Evolutionary conservation across 2,329 filamentous ascomycete species (phyloP), one percentile per base, ranked within the genome.

Genomic region (Cladosporium cucumerinum): DNA sequence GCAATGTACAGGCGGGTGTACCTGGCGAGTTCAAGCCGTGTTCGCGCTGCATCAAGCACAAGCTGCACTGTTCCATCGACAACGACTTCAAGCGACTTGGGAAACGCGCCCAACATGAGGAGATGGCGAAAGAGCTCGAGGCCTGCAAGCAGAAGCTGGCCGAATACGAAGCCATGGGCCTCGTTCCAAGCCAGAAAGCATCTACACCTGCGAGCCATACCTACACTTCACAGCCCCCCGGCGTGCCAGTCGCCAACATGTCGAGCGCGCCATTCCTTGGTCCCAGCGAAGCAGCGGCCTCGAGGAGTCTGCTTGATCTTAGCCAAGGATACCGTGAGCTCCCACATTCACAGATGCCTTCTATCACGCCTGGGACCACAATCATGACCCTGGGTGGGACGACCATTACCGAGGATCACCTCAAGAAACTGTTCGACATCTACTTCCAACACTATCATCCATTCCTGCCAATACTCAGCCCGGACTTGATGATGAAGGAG

Each of bases 71-170:
- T 82, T 91, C 92, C 77, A 94, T 95, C 77, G 90, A 94, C 77
- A 91, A 89, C 72, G 92, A 93, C 77, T 94, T 94, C 80, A 93
- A 93, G 83, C 88, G 91, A 71, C 83, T 93, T 21, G 89, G 91
- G 68, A 95, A 95, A 81, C 86, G 91, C 49, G 90, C 87, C 69
- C 90, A 91, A 76, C 90, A 94, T 77, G 90, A 90, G 72, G 91
- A 93, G 78, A 93, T 93, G 90, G 90, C 92, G 75, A 90, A 88
- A 78, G 89, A 93, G 77, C 91, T 93, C 72, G 89, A 91, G 65
- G 70, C 76, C 51, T 72, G 80, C 69, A 77, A 86, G 82, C 67
- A 69, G 52, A 71, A 70, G 67, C 67, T 75, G 6, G 72, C 72
- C 5, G 66, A 72, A 48, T 74, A 69, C 58, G 72, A 74, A 61